Evolutionary conservation across 2,329 filamentous ascomycete genomes (phyloP), one percentile per base, ranked within the genome.

Genomic region (Fusarium sp.): DNA sequence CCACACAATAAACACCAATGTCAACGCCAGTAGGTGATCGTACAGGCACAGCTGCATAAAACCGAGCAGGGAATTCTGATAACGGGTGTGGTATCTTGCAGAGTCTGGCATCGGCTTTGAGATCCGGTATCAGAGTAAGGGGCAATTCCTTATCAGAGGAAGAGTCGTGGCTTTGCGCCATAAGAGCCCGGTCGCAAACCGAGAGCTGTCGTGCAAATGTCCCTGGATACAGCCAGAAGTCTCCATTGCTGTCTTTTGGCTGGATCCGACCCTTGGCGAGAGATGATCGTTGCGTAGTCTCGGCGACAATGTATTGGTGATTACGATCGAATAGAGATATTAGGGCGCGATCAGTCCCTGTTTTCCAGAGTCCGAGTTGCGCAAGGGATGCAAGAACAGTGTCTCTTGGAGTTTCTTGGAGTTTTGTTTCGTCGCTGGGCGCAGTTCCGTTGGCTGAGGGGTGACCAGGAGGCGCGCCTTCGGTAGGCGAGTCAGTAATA

Each of bases 261-360:
- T 15, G 55, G n/a, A 57, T 61, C 0, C 77, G 60, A 3, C 64
- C 59, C 12, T 87, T 75, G 1, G 80, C 81, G n/a, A 84, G 77
- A 1, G 79, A 80, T 7, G 80, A 80, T 29, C n/a, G 39, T 27
- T 53, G 56, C 3, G 85, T 85, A 8, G 85, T 84, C 70, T 88
- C 86, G 57, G 86, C 85, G 27, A 88, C 77, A 31, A 88, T 78
- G 60, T 87, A 83, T 66, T 88, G 86, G 60, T 82, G 76, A 13
- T 80, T 79, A 4, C 78, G 79, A 72, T 87, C 86, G 67, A 89
- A 87, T 22, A 88, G 79, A 5, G 86, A 88, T 59, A 89, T 81
- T n/a, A 87, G 65, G 22, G 81, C 79, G 39, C 85, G 81, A 29
- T 80, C 76, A 12, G 79, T 81, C 27, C 82, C 78, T 12, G 87